phyloP scores from a whole-genome alignment of 164 flowering plant genomes.

The Chimonanthus praecox region DNA sequence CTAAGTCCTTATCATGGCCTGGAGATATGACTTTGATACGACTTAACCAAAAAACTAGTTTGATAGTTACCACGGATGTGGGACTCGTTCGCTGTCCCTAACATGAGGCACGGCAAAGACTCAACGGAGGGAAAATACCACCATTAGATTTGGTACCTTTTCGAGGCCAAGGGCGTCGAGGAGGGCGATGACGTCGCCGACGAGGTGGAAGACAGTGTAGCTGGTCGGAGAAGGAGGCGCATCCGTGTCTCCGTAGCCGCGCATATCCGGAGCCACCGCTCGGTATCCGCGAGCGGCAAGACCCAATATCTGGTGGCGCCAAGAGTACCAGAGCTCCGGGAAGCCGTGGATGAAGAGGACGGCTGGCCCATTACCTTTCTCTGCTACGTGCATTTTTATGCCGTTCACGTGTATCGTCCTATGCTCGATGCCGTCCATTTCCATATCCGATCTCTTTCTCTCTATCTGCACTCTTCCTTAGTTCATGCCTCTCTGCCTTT shows the following conservation, averaged over 20 bases:
- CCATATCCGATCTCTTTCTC: neutral
- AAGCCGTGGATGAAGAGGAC: slow-evolving; percentile 40
- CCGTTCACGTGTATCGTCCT: slow-evolving; percentile 28
- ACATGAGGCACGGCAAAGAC: no score
- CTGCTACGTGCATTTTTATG: slow-evolving; percentile 42
- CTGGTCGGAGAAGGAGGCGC: slow-evolving; percentile 24
- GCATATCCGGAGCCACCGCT: slow-evolving; percentile 47
- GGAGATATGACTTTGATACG: no score
- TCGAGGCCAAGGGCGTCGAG: slow-evolving; percentile 44
- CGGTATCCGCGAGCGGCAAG: slow-evolving; percentile 36
- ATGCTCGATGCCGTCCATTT: slow-evolving; percentile 13
- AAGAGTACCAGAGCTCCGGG: slow-evolving; percentile 42
- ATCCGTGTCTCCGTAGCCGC: slow-evolving; percentile 53
- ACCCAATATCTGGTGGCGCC: slow-evolving; percentile 38
- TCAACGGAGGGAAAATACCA: no score
- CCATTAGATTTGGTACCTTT: slow-evolving; percentile 7
- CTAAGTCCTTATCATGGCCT: no score
- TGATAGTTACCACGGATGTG: no score
- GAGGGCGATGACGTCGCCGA: slow-evolving; percentile 65
- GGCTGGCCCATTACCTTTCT: slow-evolving; percentile 31
- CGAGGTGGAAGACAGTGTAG: slow-evolving; percentile 49
- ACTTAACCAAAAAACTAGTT: no score
- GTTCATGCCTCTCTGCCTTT: neutral
- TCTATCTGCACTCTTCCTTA: neutral
- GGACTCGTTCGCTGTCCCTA: no score